phyloP scores from a whole-genome alignment of 371 early-diverging fungal species.

The Lichtheimia ramosa region DNA sequence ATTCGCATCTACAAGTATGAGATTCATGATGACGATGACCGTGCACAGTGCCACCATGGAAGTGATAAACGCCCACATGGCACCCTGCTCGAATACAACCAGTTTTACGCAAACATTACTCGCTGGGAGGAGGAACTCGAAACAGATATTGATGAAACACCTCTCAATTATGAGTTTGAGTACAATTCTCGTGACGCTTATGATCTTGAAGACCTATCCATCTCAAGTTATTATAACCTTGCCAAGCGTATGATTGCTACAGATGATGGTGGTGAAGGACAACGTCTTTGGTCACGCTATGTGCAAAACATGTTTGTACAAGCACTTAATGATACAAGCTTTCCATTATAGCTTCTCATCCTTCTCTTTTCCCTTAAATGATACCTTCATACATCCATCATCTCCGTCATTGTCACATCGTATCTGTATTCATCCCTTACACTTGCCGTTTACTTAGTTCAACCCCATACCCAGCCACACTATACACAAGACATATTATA shows the following conservation, averaged over 20 bases:
- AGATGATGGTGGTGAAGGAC: constrained; percentile 8
- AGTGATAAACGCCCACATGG: constrained; percentile 21
- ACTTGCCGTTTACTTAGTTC: not conserved
- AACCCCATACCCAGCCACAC: no score
- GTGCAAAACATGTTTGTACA: constrained; percentile 40
- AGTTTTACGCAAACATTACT: constrained; percentile 38
- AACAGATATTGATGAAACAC: constrained; percentile 6
- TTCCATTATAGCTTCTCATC: not conserved
- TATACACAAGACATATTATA: no score
- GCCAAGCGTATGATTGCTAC: constrained; percentile 42
- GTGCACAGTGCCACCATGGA: constrained; percentile 7
- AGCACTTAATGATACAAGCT: constrained; percentile 13
- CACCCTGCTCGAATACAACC: constrained; percentile 31
- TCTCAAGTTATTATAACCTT: constrained; percentile 41
- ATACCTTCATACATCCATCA: not conserved
- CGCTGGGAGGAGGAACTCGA: constrained; percentile 30
- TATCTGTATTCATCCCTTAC: not conserved
- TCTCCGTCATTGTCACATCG: not conserved
- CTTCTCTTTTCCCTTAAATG: no score
- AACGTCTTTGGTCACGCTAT: constrained; percentile 32
- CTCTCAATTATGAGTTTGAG: constrained; percentile 43
- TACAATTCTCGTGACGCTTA: constrained; percentile 60
- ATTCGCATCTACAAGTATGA: constrained; percentile 70
- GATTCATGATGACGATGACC: constrained; percentile 18
- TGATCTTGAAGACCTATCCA: constrained; percentile 59